phyloP scores from a whole-genome alignment of 305 asterid species.

The Fraxinus xanthoxyloides region DNA sequence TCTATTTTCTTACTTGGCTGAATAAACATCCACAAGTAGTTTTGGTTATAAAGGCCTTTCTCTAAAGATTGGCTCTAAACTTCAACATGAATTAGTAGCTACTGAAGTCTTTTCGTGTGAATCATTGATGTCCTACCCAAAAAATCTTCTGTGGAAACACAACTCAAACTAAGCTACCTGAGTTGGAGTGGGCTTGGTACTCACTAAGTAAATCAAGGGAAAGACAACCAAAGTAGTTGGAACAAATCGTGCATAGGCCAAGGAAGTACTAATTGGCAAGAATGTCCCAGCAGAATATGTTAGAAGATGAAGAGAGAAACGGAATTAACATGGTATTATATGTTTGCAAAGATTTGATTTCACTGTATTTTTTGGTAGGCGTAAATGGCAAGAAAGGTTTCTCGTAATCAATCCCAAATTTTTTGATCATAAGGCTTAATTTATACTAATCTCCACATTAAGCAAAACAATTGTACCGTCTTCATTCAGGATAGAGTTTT shows the following conservation, averaged over 20 bases:
- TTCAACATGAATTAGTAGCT: neutral
- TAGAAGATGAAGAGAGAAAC: neutral
- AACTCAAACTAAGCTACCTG: neutral
- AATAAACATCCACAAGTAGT: conserved; percentile 1
- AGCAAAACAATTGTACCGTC: neutral
- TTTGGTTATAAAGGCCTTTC: neutral
- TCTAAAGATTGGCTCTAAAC: neutral
- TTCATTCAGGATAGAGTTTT: neutral
- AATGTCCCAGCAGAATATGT: neutral
- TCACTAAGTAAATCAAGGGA: neutral
- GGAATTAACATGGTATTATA: neutral
- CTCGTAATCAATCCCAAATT: neutral
- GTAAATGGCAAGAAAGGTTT: neutral
- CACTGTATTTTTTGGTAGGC: neutral
- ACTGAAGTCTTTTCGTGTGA: neutral
- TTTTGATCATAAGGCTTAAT: neutral
- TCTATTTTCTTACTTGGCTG: conserved; percentile 26
- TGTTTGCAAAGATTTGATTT: neutral
- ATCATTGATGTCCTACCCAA: neutral
- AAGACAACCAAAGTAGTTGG: neutral
- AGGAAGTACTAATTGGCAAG: neutral
- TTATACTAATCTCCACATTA: neutral
- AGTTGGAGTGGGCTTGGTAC: neutral
- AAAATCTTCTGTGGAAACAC: neutral
- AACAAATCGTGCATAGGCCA: neutral